Evolutionary conservation across 805 yeast species (phyloP).

Genomic region (Lipomyces oligophaga): DNA sequence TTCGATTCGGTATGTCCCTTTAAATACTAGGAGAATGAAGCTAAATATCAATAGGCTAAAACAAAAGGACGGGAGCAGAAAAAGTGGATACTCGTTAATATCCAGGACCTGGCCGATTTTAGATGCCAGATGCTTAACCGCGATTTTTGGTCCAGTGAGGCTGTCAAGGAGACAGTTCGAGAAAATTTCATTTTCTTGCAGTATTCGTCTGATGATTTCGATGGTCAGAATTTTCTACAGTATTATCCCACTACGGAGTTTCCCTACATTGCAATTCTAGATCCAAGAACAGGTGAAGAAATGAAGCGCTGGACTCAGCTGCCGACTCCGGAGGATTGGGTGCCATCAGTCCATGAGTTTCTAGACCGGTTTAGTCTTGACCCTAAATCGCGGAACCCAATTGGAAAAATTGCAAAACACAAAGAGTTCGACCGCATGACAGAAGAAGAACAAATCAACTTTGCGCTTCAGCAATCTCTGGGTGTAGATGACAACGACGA

Average conservation of each 20-base stretch:
- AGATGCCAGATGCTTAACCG: slow-evolving; percentile 86
- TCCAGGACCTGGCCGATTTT: slow-evolving; percentile 82
- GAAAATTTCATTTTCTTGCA: slow-evolving; percentile 79
- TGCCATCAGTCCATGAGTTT: slow-evolving; percentile 54
- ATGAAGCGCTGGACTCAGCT: slow-evolving; percentile 61
- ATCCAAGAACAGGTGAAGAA: slow-evolving; percentile 94
- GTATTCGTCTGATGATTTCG: slow-evolving; percentile 71
- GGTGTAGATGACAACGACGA: slow-evolving; percentile 34
- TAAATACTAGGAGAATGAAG: neutral
- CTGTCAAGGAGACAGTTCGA: slow-evolving; percentile 59
- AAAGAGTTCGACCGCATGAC: slow-evolving; percentile 63
- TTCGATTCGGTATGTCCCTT: slow-evolving; percentile 47
- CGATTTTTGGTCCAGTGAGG: slow-evolving; percentile 80
- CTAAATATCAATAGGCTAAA: slow-evolving; percentile 52
- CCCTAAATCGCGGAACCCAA: slow-evolving; percentile 61
- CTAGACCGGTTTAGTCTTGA: slow-evolving; percentile 60
- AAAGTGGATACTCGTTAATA: slow-evolving; percentile 83
- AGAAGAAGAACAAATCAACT: slow-evolving; percentile 79
- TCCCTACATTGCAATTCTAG: slow-evolving; percentile 90
- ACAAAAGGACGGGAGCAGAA: slow-evolving; percentile 55
- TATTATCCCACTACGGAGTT: slow-evolving; percentile 63
- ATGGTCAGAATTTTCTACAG: slow-evolving; percentile 66
- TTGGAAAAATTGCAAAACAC: slow-evolving; percentile 43
- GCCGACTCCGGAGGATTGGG: slow-evolving; percentile 26
- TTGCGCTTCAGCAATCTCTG: slow-evolving; percentile 68